Conservation (phyloP, 257 asterid genomes). For the Solanum dulcamara region DNA sequence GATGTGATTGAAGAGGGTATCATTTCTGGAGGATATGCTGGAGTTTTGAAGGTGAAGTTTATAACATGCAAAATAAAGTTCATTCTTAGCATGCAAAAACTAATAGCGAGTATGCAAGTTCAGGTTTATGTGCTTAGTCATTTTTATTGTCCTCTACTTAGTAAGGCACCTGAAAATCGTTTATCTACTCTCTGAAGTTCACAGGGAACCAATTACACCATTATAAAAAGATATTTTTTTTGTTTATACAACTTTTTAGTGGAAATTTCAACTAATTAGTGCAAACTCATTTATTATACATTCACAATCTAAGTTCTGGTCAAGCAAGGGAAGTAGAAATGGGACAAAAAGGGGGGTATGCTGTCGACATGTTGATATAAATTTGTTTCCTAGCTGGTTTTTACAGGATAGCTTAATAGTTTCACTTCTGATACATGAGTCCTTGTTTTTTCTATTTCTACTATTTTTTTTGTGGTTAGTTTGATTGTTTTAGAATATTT, state of each 20-base stretch:
- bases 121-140: neutral
- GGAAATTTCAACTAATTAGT: neutral
- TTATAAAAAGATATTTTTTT: neutral
- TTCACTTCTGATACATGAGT: neutral
- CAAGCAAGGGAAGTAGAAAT: neutral
- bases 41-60: slow-evolving; percentile 30
- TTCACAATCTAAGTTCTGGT: neutral
- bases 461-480: neutral
- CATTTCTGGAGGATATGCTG: slow-evolving; percentile 33
- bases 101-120: neutral
- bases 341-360: no score
- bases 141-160: neutral
- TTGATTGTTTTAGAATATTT: neutral
- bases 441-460: neutral
- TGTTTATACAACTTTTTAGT: neutral
- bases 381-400: neutral
- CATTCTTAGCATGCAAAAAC: neutral
- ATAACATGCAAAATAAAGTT: neutral
- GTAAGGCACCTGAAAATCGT: neutral
- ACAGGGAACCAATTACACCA: neutral
- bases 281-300: neutral
- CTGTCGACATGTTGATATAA: neutral
- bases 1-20: slow-evolving; percentile 45
- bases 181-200: neutral
- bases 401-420: neutral